Percentiles rank a stretch among this genome's conserved stretches.
phyloP scores from a whole-genome alignment of 2,329 filamentous ascomycete genomes.

The Monosporascus sp. region DNA sequence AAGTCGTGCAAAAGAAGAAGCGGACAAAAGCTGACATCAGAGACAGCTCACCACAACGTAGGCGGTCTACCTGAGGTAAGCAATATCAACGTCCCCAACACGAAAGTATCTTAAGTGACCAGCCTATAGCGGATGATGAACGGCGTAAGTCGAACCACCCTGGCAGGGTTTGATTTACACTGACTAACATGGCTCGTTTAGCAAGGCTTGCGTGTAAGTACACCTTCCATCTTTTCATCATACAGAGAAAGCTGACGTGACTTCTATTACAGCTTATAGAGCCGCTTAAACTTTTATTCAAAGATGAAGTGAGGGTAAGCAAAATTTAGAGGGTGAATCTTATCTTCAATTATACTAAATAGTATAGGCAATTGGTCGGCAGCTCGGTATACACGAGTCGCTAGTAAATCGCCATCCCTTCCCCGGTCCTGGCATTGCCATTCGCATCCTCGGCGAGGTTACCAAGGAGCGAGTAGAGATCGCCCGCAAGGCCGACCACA shows the following conservation, averaged over 20 bases:
- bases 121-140: conserved; percentile 27
- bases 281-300: conserved; percentile 39
- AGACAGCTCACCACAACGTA: conserved; percentile 37
- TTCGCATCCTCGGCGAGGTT: conserved; percentile 79
- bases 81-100: background rate
- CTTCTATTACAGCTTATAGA: background rate
- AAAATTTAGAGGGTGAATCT: background rate
- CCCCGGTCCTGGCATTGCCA: conserved; percentile 64
- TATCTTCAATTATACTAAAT: background rate
- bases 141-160: conserved; percentile 27
- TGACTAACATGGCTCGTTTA: background rate
- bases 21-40: conserved; percentile 5
- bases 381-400: conserved; percentile 67
- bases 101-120: background rate
- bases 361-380: conserved; percentile 46
- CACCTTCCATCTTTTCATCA: conserved; percentile 2
- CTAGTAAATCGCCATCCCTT: conserved; percentile 76
- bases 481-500: conserved; percentile 69
- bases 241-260: conserved; percentile 1
- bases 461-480: conserved; percentile 75
- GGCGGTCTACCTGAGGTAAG: conserved; percentile 34
- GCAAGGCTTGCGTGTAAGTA: background rate
- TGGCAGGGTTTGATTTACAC: conserved; percentile 27
- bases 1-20: background rate
- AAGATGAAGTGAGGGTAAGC: conserved; percentile 67